A percentile compares a stretch with the other conserved stretches of the same genome.
Evolutionary conservation across 305 asterid species (phyloP).

Genomic region (Lippia alba): DNA sequence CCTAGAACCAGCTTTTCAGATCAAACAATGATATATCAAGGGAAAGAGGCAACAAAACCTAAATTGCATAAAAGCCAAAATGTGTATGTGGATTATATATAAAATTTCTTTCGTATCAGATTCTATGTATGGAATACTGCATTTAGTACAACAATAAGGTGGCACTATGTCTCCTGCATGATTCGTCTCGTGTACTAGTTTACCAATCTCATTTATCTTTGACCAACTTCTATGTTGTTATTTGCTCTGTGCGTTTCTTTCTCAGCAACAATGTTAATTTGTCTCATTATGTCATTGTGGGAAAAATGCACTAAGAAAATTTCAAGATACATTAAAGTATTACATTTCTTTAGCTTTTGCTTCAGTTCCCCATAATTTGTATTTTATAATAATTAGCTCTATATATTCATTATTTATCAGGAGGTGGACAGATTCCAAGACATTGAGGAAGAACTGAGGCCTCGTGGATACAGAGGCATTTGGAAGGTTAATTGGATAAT

Average conservation of each 20-base stretch:
- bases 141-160: slow-evolving; percentile 19
- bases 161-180: slow-evolving; percentile 12
- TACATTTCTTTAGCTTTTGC: slow-evolving; percentile 2
- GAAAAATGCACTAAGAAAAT: neutral
- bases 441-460: slow-evolving; percentile 69
- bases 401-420: slow-evolving; percentile 50
- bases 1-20: slow-evolving; percentile 3
- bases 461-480: slow-evolving; percentile 85
- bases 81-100: slow-evolving; percentile 1
- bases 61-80: neutral
- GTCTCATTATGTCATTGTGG: neutral
- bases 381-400: slow-evolving; percentile 21
- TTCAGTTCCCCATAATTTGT: slow-evolving; percentile 13
- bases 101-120: neutral
- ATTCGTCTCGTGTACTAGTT: slow-evolving; percentile 25
- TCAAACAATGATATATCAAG: neutral
- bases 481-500: slow-evolving; percentile 74
- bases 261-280: neutral
- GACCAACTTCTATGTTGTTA: slow-evolving; percentile 1
- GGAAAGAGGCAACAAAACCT: neutral
- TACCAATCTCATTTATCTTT: slow-evolving; percentile 8
- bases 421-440: slow-evolving; percentile 97
- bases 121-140: slow-evolving; percentile 9
- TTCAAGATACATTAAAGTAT: neutral
- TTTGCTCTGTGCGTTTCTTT: slow-evolving; percentile 13